A percentile compares a stretch with the other conserved stretches of the same genome.
These are phyloP conservation scores for Talaromyces albobiverticillius DNA, from an alignment of 2,329 filamentous ascomycete genomes.

Conservation along the genomic window DNA sequence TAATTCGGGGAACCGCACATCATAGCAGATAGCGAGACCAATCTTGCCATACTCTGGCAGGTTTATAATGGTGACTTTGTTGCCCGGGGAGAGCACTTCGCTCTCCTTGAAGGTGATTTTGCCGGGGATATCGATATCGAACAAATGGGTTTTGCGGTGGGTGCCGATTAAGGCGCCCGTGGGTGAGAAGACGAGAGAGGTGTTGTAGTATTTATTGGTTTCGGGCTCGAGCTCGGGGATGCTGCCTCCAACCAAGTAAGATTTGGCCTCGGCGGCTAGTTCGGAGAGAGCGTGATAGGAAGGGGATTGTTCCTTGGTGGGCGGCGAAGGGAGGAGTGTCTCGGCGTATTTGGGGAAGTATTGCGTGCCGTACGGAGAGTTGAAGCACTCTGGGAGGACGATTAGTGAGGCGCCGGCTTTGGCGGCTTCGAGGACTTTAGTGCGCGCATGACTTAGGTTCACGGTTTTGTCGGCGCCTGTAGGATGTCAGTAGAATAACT, in stretches of 20 bases:
- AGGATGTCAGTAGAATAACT: conserved; percentile 11
- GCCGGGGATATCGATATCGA: conserved; percentile 96
- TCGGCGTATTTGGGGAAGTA: conserved; percentile 94
- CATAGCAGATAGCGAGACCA: conserved; percentile 92
- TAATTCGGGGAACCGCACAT: conserved; percentile 92
- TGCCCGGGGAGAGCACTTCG: conserved; percentile 81
- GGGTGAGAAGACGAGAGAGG: conserved; percentile 77
- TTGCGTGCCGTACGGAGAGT: conserved; percentile 89
- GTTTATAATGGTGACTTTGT: conserved; percentile 80
- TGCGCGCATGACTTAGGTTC: conserved; percentile 78
- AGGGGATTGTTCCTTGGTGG: conserved; percentile 66
- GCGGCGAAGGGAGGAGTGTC: conserved; percentile 74
- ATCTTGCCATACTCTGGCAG: conserved; percentile 85
- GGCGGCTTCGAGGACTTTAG: conserved; percentile 79
- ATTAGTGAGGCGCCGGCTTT: conserved; percentile 75
- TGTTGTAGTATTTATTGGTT: conserved; percentile 82
- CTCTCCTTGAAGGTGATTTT: conserved; percentile 90
- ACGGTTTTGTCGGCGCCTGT: conserved; percentile 72
- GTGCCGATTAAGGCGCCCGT: conserved; percentile 75
- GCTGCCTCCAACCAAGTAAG: conserved; percentile 85
- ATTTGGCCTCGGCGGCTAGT: conserved; percentile 73
- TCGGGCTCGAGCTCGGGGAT: conserved; percentile 75
- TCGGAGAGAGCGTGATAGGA: conserved; percentile 80
- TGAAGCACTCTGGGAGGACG: conserved; percentile 97
- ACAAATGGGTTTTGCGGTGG: conserved; percentile 92